phyloP scores from a whole-genome alignment of 2,329 filamentous ascomycete genomes.

The Truncatella angustata region DNA sequence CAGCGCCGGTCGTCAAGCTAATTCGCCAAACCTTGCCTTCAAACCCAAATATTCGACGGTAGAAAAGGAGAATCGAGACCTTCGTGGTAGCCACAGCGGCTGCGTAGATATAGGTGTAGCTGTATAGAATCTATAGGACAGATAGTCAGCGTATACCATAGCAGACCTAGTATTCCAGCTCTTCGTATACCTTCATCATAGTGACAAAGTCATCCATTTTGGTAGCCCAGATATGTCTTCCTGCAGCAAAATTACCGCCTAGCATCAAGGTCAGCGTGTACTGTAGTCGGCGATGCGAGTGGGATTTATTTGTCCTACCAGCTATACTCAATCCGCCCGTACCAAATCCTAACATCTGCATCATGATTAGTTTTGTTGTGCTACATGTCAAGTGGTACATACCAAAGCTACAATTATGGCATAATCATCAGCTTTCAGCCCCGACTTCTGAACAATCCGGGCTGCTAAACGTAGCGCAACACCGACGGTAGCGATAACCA shows the following conservation, averaged over 20 bases:
- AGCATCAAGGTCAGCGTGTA: background rate
- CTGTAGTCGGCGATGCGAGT: background rate
- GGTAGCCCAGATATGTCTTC: background rate
- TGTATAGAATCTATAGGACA: background rate
- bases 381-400: background rate
- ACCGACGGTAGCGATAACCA: background rate
- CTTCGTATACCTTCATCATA: background rate
- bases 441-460: background rate
- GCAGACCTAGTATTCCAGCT: no score
- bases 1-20: no score
- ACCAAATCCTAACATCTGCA: background rate
- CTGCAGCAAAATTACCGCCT: background rate
- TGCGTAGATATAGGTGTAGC: background rate
- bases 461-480: background rate
- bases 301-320: background rate
- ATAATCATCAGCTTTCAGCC: background rate
- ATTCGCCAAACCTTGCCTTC: background rate
- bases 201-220: background rate
- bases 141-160: no score
- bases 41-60: background rate
- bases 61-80: background rate
- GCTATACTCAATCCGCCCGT: background rate
- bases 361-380: background rate
- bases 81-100: background rate
- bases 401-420: background rate